phyloP scores from a whole-genome alignment of 257 asterid genomes.

The Linaria vulgaris region DNA sequence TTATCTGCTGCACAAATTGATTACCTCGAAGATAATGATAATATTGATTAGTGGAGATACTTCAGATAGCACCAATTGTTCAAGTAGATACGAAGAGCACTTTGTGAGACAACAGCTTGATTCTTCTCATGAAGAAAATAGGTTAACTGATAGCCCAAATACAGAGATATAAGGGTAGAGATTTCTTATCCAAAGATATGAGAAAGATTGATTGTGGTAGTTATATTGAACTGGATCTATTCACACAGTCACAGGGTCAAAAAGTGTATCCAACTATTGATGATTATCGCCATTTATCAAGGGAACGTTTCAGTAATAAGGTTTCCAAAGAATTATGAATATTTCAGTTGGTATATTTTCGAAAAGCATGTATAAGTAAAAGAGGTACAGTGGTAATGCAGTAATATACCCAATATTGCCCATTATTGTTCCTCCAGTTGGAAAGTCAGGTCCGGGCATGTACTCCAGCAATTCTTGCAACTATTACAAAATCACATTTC shows the following conservation, averaged over 20 bases:
- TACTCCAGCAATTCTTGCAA: slow-evolving; percentile 94
- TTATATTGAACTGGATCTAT: no score
- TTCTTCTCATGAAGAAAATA: no score
- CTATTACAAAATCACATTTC: slow-evolving; percentile 35
- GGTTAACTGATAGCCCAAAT: no score
- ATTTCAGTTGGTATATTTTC: slow-evolving; percentile 6
- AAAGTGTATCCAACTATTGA: neutral
- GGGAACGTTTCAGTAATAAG: neutral
- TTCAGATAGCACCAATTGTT: no score
- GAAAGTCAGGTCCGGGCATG: slow-evolving; percentile 99
- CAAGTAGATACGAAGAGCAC: no score
- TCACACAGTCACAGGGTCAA: neutral
- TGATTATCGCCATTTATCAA: neutral
- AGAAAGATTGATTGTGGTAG: no score
- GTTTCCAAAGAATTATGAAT: slow-evolving; percentile 7
- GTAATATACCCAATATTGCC: slow-evolving; percentile 82
- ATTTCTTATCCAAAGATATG: no score
- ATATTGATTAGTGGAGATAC: neutral
- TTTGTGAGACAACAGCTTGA: no score
- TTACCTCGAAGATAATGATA: no score
- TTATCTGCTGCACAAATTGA: no score
- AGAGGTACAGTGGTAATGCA: neutral
- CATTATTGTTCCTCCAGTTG: slow-evolving; percentile 97
- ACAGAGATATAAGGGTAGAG: no score
- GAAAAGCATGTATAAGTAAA: slow-evolving; percentile 3